Percentiles rank a stretch among this genome's conserved stretches.
These are phyloP conservation scores for Fagopyrum tataricum DNA, from an alignment of 148 eudicot genomes.

Conservation along the genomic window DNA sequence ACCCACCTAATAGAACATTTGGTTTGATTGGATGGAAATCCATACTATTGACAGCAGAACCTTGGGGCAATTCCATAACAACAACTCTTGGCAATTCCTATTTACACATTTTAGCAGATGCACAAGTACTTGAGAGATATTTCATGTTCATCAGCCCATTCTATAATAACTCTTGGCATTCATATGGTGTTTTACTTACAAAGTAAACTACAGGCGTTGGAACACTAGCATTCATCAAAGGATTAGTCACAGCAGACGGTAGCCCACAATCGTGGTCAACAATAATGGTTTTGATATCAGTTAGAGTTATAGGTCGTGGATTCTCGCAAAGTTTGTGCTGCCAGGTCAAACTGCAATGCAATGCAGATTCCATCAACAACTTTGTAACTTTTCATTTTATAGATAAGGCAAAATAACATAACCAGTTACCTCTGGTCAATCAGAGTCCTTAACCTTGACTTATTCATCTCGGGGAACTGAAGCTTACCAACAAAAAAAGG, in stretches of 20 bases:
- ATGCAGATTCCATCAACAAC: no score
- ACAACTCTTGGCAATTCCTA: slow-evolving; percentile 83
- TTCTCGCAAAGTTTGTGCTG: slow-evolving; percentile 92
- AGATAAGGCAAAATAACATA: not conserved
- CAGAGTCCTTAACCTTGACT: slow-evolving; percentile 68
- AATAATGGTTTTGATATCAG: slow-evolving; percentile 89
- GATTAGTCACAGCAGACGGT: slow-evolving; percentile 79
- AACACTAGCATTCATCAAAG: slow-evolving; percentile 62
- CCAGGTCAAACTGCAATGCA: slow-evolving; percentile 89
- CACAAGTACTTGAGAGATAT: not conserved
- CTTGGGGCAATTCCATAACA: slow-evolving; percentile 65
- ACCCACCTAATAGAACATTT: slow-evolving; percentile 73
- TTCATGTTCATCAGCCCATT: no score
- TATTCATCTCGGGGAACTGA: slow-evolving; percentile 62
- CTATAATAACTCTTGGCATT: no score
- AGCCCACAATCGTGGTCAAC: slow-evolving; percentile 89
- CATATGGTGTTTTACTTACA: slow-evolving; percentile 31
- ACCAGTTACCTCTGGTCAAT: slow-evolving; percentile 78
- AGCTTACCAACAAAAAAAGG: slow-evolving; percentile 81
- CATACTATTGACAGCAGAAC: slow-evolving; percentile 80
- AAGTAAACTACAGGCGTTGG: no score
- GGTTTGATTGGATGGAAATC: slow-evolving; percentile 89
- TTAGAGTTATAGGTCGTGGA: slow-evolving; percentile 81
- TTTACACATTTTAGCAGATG: slow-evolving; percentile 15
- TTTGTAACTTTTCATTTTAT: no score